Evolutionary conservation across 352 stramenopile genomes (phyloP).

Genomic region (Discostella stelligera): DNA sequence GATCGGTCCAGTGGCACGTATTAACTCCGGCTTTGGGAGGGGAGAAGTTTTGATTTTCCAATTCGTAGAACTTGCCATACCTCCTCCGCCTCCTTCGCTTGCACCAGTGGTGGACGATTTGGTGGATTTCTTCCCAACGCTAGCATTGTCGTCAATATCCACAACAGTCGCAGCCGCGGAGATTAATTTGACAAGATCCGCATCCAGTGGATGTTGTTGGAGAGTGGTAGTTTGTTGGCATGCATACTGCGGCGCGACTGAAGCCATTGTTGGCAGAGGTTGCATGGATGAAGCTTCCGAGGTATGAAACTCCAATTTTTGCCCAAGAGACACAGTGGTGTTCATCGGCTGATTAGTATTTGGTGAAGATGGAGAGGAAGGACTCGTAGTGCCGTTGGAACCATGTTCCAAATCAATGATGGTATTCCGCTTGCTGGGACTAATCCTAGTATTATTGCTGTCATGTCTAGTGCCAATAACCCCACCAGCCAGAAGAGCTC

Average conservation of each 20-base stretch:
- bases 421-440: neutral
- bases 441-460: neutral
- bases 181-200: neutral
- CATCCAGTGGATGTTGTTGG: neutral
- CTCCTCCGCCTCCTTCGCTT: neutral
- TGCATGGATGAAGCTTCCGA: neutral
- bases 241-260: neutral
- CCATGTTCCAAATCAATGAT: neutral
- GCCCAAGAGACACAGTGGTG: neutral
- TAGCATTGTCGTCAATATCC: neutral
- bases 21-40: conserved; percentile 28
- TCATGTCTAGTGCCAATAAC: neutral
- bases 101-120: conserved; percentile 4
- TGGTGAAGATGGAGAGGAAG: neutral
- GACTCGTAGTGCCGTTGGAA: neutral
- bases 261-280: neutral
- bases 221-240: neutral
- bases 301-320: neutral
- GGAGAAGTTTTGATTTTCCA: conserved; percentile 38
- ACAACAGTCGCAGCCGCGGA: neutral
- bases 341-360: neutral
- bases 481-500: neutral
- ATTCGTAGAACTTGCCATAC: neutral
- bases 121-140: neutral
- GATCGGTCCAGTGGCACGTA: conserved; percentile 45